phyloP scores from a whole-genome alignment of 805 yeast genomes.

The Yarrowia osloensis region DNA sequence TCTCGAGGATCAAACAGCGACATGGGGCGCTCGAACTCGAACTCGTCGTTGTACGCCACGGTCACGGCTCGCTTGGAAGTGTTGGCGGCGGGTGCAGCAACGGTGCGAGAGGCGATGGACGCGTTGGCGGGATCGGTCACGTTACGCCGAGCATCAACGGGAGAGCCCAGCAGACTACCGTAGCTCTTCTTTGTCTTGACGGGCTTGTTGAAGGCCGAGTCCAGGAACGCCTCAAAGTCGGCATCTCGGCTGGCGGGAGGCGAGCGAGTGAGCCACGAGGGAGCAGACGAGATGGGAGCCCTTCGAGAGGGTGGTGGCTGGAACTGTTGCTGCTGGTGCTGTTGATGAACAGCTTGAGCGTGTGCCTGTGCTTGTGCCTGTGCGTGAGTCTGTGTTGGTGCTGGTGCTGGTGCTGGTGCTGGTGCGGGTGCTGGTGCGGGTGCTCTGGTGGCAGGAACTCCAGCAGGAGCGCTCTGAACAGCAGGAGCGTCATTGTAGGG shows the following conservation, averaged over 20 bases:
- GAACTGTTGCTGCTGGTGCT: too few relatives aligned
- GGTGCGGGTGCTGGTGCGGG: background rate
- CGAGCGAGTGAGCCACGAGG: slow-evolving; percentile 8
- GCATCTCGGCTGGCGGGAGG: background rate
- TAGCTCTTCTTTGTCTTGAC: slow-evolving; percentile 24
- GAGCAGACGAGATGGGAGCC: background rate
- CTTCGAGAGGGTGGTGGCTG: background rate
- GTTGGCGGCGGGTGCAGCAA: background rate
- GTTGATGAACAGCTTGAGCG: background rate
- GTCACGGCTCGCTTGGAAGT: slow-evolving; percentile 20
- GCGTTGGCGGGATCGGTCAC: slow-evolving; percentile 23
- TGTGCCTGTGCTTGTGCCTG: too few relatives aligned
- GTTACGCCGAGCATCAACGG: background rate
- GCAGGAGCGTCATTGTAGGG: background rate
- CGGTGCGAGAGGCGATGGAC: slow-evolving; percentile 5
- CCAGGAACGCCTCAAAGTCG: slow-evolving; percentile 23
- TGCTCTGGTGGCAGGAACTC: background rate
- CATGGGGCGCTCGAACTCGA: background rate
- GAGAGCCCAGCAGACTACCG: background rate
- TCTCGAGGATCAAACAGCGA: slow-evolving; percentile 33
- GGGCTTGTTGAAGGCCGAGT: slow-evolving; percentile 25
- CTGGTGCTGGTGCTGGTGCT: background rate
- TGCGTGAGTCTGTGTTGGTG: background rate
- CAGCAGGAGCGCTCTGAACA: too few relatives aligned
- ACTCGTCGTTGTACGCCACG: slow-evolving; percentile 12